Conservation (phyloP, 495 filamentous ascomycete genomes). For the Neurospora sp. region DNA sequence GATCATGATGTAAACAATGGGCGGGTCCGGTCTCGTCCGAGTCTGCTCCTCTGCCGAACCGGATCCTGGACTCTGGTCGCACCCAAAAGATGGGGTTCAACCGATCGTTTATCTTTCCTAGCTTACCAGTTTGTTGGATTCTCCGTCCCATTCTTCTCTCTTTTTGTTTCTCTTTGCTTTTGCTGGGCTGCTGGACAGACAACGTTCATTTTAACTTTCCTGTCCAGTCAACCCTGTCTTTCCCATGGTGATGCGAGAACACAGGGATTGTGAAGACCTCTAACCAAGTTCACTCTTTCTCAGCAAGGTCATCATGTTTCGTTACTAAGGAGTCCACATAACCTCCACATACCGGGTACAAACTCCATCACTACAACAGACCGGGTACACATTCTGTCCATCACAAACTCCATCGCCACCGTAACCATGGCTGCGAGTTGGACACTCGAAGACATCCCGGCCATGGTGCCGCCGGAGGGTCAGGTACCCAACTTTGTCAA, state of each 20-base stretch:
- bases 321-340: background rate
- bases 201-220: background rate
- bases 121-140: background rate
- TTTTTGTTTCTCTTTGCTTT: background rate
- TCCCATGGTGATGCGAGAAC: background rate
- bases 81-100: background rate
- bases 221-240: background rate
- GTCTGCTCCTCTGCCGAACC: background rate
- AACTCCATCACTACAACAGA: background rate
- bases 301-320: background rate
- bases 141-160: background rate
- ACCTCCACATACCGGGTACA: background rate
- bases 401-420: background rate
- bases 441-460: slow-evolving; percentile 9
- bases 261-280: background rate
- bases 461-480: slow-evolving; percentile 18
- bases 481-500: slow-evolving; percentile 11
- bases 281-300: background rate
- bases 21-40: background rate
- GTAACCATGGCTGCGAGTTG: background rate
- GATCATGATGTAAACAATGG: background rate
- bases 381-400: background rate
- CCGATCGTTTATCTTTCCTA: background rate
- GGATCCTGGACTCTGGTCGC: background rate
- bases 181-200: background rate